A percentile compares a stretch with the other conserved stretches of the same genome.
These are phyloP conservation scores for Aspergillus sp. DNA, from an alignment of 2,329 filamentous ascomycete species.

Conservation along the genomic window DNA sequence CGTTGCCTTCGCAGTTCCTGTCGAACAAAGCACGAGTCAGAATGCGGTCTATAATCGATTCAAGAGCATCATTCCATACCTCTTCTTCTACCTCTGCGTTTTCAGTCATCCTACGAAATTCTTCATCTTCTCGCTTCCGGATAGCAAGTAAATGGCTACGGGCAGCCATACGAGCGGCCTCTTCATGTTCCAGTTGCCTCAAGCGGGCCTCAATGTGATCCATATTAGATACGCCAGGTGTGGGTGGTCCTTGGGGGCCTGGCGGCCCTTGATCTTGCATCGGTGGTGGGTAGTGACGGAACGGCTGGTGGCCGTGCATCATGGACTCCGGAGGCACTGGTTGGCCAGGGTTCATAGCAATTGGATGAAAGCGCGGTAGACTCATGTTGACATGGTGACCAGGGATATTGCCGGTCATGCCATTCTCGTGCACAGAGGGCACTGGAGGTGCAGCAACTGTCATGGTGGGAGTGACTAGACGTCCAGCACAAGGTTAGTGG, in stretches of 20 bases:
- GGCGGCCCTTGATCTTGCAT: slow-evolving; percentile 31
- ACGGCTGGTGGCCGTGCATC: slow-evolving; percentile 34
- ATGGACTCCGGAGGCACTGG: slow-evolving; percentile 34
- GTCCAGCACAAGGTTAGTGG: slow-evolving; percentile 12
- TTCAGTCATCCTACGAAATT: slow-evolving; percentile 41
- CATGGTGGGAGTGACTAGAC: slow-evolving; percentile 24
- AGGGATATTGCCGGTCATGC: slow-evolving; percentile 27
- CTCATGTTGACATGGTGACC: slow-evolving; percentile 30
- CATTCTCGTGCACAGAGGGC: slow-evolving; percentile 34
- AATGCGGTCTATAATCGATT: background rate
- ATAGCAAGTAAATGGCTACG: slow-evolving; percentile 38
- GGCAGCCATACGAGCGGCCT: slow-evolving; percentile 38
- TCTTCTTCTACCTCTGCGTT: slow-evolving; percentile 42
- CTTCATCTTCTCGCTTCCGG: slow-evolving; percentile 42
- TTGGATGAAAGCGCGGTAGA: slow-evolving; percentile 41
- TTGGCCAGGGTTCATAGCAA: slow-evolving; percentile 41
- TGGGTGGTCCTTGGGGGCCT: slow-evolving; percentile 26
- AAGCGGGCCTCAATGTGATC: slow-evolving; percentile 41
- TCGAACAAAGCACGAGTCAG: background rate
- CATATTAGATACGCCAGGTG: slow-evolving; percentile 27
- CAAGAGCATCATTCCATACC: slow-evolving; percentile 26
- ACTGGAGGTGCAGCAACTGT: slow-evolving; percentile 38
- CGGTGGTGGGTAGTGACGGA: slow-evolving; percentile 31
- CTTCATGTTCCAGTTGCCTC: slow-evolving; percentile 42
- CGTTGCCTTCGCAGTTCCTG: slow-evolving; percentile 41